These are phyloP conservation scores for Penicillium sumatraense DNA, from an alignment of 2,329 filamentous ascomycete genomes.

Conservation along the genomic window DNA sequence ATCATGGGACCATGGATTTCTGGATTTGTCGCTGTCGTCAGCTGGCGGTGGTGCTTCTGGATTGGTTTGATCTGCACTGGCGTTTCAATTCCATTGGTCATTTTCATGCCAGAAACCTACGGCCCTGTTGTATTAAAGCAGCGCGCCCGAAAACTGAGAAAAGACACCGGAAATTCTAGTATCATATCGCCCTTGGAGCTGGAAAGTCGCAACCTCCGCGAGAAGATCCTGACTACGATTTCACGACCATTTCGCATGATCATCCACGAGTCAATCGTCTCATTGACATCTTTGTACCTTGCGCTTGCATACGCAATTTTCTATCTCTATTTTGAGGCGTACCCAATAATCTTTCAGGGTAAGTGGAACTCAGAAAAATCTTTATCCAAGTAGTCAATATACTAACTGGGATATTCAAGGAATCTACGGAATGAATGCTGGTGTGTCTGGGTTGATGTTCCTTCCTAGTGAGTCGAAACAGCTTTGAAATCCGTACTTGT, in stretches of 20 bases:
- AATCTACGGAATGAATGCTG: constrained; percentile 42
- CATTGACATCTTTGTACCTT: constrained; percentile 71
- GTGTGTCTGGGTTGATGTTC: constrained; percentile 39
- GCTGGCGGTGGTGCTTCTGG: constrained; percentile 59
- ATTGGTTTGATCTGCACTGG: constrained; percentile 70
- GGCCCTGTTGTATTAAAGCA: constrained; percentile 62
- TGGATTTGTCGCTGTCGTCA: constrained; percentile 48
- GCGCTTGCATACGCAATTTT: constrained; percentile 71
- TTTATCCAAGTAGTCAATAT: constrained; percentile 42
- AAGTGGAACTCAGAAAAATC: background rate
- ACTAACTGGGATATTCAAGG: constrained; percentile 50
- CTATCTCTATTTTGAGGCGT: constrained; percentile 78
- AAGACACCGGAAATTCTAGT: constrained; percentile 58
- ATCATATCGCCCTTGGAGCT: constrained; percentile 68
- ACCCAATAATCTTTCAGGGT: constrained; percentile 68
- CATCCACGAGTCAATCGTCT: constrained; percentile 71
- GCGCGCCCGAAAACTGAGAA: constrained; percentile 63
- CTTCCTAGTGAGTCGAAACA: constrained; percentile 35
- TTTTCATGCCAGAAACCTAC: constrained; percentile 69
- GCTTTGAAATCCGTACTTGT: background rate
- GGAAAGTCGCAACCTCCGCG: constrained; percentile 54
- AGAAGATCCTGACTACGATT: constrained; percentile 64
- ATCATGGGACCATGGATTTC: constrained; percentile 51
- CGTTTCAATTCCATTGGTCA: constrained; percentile 54
- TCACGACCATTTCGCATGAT: constrained; percentile 75